Evolutionary conservation across 2,329 filamentous ascomycete species (phyloP).

Genomic region (Colletotrichum sp.): DNA sequence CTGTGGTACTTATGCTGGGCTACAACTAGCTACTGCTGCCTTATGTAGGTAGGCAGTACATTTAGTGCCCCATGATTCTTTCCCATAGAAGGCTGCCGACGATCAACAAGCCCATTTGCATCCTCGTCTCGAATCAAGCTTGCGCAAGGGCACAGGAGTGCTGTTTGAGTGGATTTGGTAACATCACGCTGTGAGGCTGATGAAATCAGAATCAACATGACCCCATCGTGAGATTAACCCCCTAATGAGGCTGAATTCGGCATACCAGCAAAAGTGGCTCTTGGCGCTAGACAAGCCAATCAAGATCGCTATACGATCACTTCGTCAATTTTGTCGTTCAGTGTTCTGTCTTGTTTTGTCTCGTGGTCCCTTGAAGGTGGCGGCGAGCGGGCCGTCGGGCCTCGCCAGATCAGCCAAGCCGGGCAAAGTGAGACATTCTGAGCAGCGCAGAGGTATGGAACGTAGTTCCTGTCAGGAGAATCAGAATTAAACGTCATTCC

Average conservation of each 20-base stretch:
- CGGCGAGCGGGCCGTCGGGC: background rate
- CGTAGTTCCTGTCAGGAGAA: background rate
- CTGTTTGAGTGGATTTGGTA: background rate
- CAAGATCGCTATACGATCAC: background rate
- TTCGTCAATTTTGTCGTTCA: background rate
- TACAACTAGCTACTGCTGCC: background rate
- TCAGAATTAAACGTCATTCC: background rate
- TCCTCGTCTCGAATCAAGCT: background rate
- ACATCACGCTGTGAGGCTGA: background rate
- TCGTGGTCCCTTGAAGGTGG: background rate
- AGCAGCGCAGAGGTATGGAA: background rate
- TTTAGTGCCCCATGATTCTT: no score
- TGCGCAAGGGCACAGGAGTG: background rate
- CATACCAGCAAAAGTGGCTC: background rate
- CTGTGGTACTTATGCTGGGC: background rate
- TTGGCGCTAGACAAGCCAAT: background rate
- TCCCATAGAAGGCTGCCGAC: no score
- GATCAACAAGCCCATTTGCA: no score
- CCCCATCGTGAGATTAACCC: background rate
- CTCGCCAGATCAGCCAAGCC: background rate
- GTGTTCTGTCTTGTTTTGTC: background rate
- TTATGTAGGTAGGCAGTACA: background rate
- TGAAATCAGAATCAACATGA: background rate
- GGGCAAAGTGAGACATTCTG: background rate
- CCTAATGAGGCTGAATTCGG: rapidly evolving